phyloP scores from a whole-genome alignment of 2,329 filamentous ascomycete species.

The Colletotrichum plurivorum region DNA sequence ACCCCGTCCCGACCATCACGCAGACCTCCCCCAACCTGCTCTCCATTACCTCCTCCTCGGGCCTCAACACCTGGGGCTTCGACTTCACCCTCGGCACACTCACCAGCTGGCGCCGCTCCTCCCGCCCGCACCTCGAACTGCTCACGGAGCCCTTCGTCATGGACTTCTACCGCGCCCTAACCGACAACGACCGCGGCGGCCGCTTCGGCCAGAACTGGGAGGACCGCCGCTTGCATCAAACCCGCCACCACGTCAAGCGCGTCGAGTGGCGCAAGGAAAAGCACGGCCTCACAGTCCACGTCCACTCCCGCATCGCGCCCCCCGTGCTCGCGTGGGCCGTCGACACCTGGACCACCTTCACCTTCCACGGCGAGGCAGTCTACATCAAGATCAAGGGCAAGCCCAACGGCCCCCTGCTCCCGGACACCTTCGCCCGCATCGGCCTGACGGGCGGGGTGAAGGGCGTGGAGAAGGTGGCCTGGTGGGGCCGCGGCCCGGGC shows the following conservation, averaged over 20 bases:
- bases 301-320: slow-evolving; percentile 71
- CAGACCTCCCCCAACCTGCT: slow-evolving; percentile 45
- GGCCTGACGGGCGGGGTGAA: slow-evolving; percentile 67
- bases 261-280: slow-evolving; percentile 51
- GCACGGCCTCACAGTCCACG: slow-evolving; percentile 56
- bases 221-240: slow-evolving; percentile 61
- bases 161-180: slow-evolving; percentile 75
- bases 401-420: slow-evolving; percentile 63
- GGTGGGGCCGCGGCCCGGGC: slow-evolving; percentile 78
- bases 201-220: slow-evolving; percentile 72
- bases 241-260: slow-evolving; percentile 56
- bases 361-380: slow-evolving; percentile 64
- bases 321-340: slow-evolving; percentile 74
- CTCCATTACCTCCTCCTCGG: slow-evolving; percentile 52
- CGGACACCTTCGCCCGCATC: slow-evolving; percentile 73
- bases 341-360: slow-evolving; percentile 67
- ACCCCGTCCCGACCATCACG: slow-evolving; percentile 30
- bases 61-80: slow-evolving; percentile 58
- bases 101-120: slow-evolving; percentile 55
- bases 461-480: slow-evolving; percentile 60
- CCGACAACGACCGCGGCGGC: slow-evolving; percentile 74
- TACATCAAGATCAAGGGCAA: slow-evolving; percentile 64
- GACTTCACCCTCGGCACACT: slow-evolving; percentile 59
- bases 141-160: slow-evolving; percentile 62
- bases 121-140: slow-evolving; percentile 51